phyloP scores from a whole-genome alignment of 257 asterid species.

The Salvia miltiorrhiza region DNA sequence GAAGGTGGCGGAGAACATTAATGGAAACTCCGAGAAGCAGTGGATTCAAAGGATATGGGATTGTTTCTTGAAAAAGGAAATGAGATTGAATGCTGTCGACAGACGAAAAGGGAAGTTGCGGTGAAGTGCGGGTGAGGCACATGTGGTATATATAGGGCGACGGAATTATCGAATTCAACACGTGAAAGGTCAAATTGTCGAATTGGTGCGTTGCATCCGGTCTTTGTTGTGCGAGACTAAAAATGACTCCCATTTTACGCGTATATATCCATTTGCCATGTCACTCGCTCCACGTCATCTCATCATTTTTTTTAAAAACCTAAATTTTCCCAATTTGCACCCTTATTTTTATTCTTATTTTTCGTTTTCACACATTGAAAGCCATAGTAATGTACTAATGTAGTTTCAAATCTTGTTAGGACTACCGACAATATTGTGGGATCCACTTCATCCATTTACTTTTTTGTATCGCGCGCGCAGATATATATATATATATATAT shows the following conservation, averaged over 20 bases:
- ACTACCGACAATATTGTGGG: too few relatives aligned
- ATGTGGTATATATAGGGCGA: too few relatives aligned
- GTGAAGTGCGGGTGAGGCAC: not conserved
- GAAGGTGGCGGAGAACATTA: not conserved
- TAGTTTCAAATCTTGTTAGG: too few relatives aligned
- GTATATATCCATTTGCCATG: slow-evolving; percentile 23
- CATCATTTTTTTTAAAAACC: not conserved
- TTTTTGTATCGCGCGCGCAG: too few relatives aligned
- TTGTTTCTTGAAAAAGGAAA: not conserved
- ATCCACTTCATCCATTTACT: too few relatives aligned
- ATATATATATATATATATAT: too few relatives aligned
- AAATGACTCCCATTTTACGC: not conserved
- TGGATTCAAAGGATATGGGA: not conserved
- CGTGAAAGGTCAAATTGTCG: slow-evolving; percentile 22
- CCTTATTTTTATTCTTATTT: too few relatives aligned
- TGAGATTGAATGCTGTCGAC: not conserved
- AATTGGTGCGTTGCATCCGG: slow-evolving; percentile 17
- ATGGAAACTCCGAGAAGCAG: slow-evolving; percentile 7
- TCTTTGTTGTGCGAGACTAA: not conserved
- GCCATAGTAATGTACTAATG: too few relatives aligned
- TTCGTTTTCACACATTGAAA: too few relatives aligned
- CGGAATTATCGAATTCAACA: slow-evolving; percentile 11
- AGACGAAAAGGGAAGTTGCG: not conserved
- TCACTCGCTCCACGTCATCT: slow-evolving; percentile 24
- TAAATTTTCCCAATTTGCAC: too few relatives aligned